Evolutionary conservation across 768 basidiomycete species (phyloP), one percentile per base, ranked within the genome.

Genomic region (Tricholoma sp.): DNA sequence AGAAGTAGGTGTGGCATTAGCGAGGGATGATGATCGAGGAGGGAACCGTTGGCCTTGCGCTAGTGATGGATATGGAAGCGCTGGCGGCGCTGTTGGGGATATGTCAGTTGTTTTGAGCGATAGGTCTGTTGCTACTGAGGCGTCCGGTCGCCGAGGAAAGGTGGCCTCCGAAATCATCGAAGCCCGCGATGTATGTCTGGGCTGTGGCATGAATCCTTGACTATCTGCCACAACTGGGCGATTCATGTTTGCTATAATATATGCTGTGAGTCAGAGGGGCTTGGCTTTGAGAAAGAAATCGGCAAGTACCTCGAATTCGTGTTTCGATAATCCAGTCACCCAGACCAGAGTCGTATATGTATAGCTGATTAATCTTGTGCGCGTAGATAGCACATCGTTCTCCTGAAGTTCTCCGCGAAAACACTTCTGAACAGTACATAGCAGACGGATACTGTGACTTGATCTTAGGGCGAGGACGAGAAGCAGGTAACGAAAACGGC

Each of bases 351-450:
- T 92, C 88, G 64, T 83, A 84, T 59, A 78, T 74, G 55, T 83
- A 83, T 18, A 95, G 69, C 66, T 94, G 90, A 64, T 91, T 91
- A 61, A 94, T 90, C 74, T 93, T 94, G 62, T 76, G 73, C 22
- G 88, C 86, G 63, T 94, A 95, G 35, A 84, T 82, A 21, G 73
- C 66, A 58, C 86, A 89, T 50, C 92, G 79, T 64, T 94, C 92
- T 4, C 82, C 58, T 2, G 86, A 64, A 27, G 77, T 84, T 60
- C 74, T 80, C 69, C 79, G 78, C 12, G 71, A 66, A 29, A 76
- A 63, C 3, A 94, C 76, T 64, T 95, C 90, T 45, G 78, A 74
- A 63, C 80, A 89, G 61, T 79, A 78, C 84, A 94, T 82, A 11
- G 89, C 87, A 45, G 83, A 73, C 2, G 90, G 89, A 67, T 82